Evolutionary conservation across 1,284 basidiomycete species (phyloP), one percentile per base, ranked within the genome.

Genomic region (Porogramme epimiltina): DNA sequence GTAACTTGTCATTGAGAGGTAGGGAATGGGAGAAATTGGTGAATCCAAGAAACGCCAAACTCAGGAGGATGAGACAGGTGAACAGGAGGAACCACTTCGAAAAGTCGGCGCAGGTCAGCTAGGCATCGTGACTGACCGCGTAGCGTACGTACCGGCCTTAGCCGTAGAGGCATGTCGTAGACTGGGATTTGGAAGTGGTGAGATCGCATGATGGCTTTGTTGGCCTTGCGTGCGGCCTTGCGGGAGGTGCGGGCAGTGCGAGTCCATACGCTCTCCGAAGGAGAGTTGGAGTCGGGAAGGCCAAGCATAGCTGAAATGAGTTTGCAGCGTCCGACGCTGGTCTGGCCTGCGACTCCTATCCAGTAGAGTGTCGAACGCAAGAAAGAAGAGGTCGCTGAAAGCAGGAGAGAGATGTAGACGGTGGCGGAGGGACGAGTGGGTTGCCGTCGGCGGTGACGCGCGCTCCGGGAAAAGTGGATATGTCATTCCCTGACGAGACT

Each of bases 1-100:
- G 71, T 13, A 94, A 63, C 71, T 94, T 93, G 80, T 91, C 89
- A 66, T 90, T 91, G 16, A 94, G 66, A 0, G 88, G 88, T 10
- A 93, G 67, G 3, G 80, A 70, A 53, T 76, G 75, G 18, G 82
- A 74, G 58, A 87, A 73, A 68, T 88, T 81, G 22, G 89, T 88
- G 69, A 92, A 84, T 3, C 90, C 88, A 10, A 92, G 70, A 47
- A 91, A 76, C 2, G 83, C 88, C 16, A 91, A 77, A 8, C 81
- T 51, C 26, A 85, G 62, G 81, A 91, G 87, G 45, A 87, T 75
- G 34, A 83, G 43, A 52, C 71, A 73, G 41, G 89, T 89, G 65
- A 88, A 82, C 23, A 81, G 57, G 18, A 89, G 62, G 62, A 91
- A 91, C 87, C 89, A 91, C 89, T 91, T 3, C 4, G 11, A 24